Percentiles rank a stretch among this genome's conserved stretches.
Evolutionary conservation across 2,329 filamentous ascomycete genomes (phyloP).

Genomic region (Ascosphaera aggregata): DNA sequence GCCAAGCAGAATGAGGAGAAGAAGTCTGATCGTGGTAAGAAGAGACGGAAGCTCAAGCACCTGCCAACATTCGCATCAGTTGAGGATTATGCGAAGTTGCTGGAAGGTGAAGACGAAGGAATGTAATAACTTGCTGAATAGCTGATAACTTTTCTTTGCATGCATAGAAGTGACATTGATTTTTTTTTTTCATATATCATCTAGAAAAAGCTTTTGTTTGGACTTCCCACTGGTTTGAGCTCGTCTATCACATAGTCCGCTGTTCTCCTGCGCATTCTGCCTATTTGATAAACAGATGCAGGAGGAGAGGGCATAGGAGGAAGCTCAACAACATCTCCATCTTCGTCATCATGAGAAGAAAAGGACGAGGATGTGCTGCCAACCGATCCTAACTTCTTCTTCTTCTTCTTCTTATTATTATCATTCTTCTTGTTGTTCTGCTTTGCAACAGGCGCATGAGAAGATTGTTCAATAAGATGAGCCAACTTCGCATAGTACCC

Average conservation of each 20-base stretch:
- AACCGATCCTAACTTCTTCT: background rate
- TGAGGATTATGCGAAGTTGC: constrained; percentile 77
- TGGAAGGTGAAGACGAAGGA: constrained; percentile 35
- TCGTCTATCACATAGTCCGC: background rate
- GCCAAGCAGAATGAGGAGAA: constrained; percentile 20
- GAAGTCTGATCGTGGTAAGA: constrained; percentile 26
- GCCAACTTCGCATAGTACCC: background rate
- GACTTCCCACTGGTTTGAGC: background rate
- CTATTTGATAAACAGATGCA: background rate
- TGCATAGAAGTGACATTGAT: background rate
- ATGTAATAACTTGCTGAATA: background rate
- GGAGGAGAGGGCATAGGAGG: background rate
- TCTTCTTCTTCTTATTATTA: too few relatives aligned
- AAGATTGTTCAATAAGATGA: background rate
- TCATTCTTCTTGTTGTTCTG: too few relatives aligned
- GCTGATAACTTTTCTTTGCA: background rate
- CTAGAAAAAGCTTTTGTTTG: too few relatives aligned
- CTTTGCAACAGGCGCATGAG: background rate
- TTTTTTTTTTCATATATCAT: too few relatives aligned
- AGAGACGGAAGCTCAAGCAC: constrained; percentile 65
- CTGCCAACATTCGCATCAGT: constrained; percentile 81
- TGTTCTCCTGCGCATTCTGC: background rate
- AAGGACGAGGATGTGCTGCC: background rate
- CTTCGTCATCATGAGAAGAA: background rate
- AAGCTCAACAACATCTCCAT: too few relatives aligned